Evolutionary conservation across 2,329 filamentous ascomycete genomes (phyloP).

Genomic region (Phoma sp.): DNA sequence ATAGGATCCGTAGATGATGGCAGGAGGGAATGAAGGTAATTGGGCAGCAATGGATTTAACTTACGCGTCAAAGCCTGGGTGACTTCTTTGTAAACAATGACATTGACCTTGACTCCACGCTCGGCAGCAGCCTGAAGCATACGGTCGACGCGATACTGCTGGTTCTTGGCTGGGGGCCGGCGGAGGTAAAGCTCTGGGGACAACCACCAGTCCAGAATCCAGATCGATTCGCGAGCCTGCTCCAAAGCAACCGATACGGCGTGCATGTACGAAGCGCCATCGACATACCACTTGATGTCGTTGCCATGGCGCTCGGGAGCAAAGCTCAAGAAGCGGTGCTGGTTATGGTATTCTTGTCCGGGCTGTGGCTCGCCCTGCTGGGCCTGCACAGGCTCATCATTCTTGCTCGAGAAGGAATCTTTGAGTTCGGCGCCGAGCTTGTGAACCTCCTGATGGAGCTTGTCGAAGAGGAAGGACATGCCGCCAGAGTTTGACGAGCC

Average conservation of each 20-base stretch:
- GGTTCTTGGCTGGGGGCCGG: constrained; percentile 79
- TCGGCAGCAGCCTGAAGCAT: constrained; percentile 83
- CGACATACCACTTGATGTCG: constrained; percentile 84
- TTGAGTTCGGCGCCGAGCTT: constrained; percentile 59
- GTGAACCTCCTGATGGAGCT: constrained; percentile 60
- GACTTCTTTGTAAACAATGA: constrained; percentile 90
- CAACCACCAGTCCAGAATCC: constrained; percentile 89
- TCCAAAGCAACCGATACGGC: constrained; percentile 82
- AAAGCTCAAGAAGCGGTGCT: constrained; percentile 67
- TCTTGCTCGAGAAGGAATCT: constrained; percentile 54
- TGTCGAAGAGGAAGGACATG: constrained; percentile 59
- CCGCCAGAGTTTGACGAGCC: constrained; percentile 37
- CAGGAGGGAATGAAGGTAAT: constrained; percentile 53
- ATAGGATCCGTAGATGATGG: constrained; percentile 49
- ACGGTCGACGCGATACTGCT: constrained; percentile 81
- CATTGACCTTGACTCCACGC: constrained; percentile 80
- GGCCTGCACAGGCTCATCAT: constrained; percentile 53
- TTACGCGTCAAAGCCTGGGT: constrained; percentile 78
- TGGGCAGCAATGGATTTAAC: constrained; percentile 55
- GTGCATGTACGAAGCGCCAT: constrained; percentile 76
- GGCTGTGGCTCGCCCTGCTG: constrained; percentile 28
- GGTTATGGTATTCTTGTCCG: constrained; percentile 48
- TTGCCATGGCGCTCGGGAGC: constrained; percentile 74
- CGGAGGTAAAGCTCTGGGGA: constrained; percentile 87
- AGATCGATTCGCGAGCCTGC: constrained; percentile 76